A percentile compares a stretch with the other conserved stretches of the same genome.
phyloP scores from a whole-genome alignment of 2,329 filamentous ascomycete species.

The Calonectria fujianensis region DNA sequence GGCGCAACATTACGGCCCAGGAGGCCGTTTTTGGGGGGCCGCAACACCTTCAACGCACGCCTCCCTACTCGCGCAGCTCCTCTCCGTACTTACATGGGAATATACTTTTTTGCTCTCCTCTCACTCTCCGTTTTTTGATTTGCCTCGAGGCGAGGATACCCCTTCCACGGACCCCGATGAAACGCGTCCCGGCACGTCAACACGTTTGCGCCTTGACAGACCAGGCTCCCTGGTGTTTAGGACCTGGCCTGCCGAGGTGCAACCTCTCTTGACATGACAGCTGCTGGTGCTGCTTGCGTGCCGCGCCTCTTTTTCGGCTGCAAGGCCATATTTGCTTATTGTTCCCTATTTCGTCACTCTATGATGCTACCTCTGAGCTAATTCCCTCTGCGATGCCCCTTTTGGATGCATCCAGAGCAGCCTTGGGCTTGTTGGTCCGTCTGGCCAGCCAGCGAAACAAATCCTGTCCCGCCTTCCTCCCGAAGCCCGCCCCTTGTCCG shows the following conservation, averaged over 20 bases:
- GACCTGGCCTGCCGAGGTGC: neutral
- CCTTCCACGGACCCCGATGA: constrained; percentile 24
- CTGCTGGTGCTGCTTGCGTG: neutral
- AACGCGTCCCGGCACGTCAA: constrained; percentile 27
- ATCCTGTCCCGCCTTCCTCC: constrained; percentile 1
- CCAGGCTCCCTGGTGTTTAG: constrained; percentile 29
- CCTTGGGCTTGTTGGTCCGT: neutral
- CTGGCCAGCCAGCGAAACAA: constrained; percentile 6
- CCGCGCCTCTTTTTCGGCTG: constrained; percentile 5
- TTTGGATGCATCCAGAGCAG: neutral
- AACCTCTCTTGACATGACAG: constrained; percentile 22
- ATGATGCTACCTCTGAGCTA: neutral
- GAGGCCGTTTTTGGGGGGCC: neutral
- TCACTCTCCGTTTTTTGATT: neutral
- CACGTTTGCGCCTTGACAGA: constrained; percentile 35
- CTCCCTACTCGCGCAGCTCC: constrained; percentile 17
- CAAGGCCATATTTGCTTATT: constrained; percentile 16
- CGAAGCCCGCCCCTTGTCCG: constrained; percentile 20
- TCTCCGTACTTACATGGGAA: constrained; percentile 27
- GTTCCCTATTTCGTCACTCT: neutral
- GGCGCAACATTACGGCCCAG: constrained; percentile 20
- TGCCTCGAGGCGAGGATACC: constrained; percentile 11
- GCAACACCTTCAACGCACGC: neutral
- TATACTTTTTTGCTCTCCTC: constrained; percentile 10
- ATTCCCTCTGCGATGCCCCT: neutral